A percentile compares a stretch with the other conserved stretches of the same genome.
phyloP scores from a whole-genome alignment of 1,284 basidiomycete genomes.

The Trichosporon inkin region DNA sequence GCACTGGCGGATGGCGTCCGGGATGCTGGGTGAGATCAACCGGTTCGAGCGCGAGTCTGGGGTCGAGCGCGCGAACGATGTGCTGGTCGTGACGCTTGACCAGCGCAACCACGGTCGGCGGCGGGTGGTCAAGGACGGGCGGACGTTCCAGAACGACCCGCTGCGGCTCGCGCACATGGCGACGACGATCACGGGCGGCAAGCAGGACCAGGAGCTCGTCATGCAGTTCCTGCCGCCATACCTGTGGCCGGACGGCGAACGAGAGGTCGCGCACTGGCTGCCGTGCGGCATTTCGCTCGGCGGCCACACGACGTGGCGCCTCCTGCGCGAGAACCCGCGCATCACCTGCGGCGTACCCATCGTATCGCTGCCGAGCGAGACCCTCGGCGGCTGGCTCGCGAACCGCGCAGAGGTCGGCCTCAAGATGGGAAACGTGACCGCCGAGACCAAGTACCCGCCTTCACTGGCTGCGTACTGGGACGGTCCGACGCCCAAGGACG shows the following conservation, averaged over 20 bases:
- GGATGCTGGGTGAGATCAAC: conserved; percentile 32
- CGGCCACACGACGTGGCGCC: conserved; percentile 27
- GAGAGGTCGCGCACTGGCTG: conserved; percentile 63
- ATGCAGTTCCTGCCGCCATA: conserved; percentile 75
- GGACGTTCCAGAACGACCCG: conserved; percentile 62
- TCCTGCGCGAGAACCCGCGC: conserved; percentile 58
- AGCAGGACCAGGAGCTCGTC: conserved; percentile 68
- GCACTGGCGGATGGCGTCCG: conserved; percentile 37
- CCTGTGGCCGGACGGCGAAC: conserved; percentile 69
- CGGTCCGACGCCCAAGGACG: conserved; percentile 52
- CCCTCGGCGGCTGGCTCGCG: conserved; percentile 56
- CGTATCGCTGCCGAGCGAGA: conserved; percentile 71
- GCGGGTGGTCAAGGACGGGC: conserved; percentile 57
- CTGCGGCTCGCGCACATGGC: conserved; percentile 51
- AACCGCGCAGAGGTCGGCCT: conserved; percentile 53
- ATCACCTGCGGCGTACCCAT: conserved; percentile 67
- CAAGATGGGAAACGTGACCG: conserved; percentile 52
- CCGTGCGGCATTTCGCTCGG: conserved; percentile 55
- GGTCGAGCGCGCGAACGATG: conserved; percentile 29
- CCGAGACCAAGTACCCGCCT: conserved; percentile 56
- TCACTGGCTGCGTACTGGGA: conserved; percentile 56
- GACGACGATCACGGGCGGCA: conserved; percentile 9
- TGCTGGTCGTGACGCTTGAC: conserved; percentile 54
- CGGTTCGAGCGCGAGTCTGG: conserved; percentile 12
- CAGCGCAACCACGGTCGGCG: conserved; percentile 71